Conservation (phyloP, 2,329 filamentous ascomycete genomes). For the Ambrosiella xylebori region DNA sequence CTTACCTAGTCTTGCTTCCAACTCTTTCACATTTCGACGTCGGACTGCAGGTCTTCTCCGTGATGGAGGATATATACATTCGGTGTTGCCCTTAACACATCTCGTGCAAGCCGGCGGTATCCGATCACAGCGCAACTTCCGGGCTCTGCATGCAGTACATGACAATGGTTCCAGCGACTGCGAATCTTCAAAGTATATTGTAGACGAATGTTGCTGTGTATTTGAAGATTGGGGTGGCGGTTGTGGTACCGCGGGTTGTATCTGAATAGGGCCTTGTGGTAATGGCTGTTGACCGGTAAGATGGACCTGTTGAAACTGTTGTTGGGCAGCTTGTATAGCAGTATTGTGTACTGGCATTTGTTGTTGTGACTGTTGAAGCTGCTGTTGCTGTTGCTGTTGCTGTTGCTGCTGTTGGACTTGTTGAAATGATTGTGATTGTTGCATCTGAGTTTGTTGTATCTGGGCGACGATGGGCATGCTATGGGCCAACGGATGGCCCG, state of each 20-base stretch:
- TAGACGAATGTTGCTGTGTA: not conserved
- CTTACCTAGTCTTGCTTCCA: constrained; percentile 73
- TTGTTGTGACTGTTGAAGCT: not conserved
- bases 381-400: not conserved
- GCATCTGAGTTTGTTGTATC: not conserved
- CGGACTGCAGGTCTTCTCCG: constrained; percentile 78
- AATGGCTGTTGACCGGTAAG: not conserved
- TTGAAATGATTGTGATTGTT: not conserved
- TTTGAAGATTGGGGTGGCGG: not conserved
- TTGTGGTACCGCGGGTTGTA: not conserved
- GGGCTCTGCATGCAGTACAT: constrained; percentile 65
- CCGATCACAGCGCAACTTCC: constrained; percentile 80
- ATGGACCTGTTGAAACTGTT: not conserved
- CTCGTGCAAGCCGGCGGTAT: constrained; percentile 62
- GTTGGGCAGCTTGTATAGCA: not conserved
- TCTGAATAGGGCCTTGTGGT: not conserved
- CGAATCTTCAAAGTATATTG: constrained; percentile 2
- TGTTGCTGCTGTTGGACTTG: not conserved
- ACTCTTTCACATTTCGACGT: constrained; percentile 73
- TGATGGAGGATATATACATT: constrained; percentile 79
- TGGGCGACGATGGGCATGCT: not conserved
- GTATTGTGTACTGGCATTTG: not conserved
- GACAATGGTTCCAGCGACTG: constrained; percentile 38
- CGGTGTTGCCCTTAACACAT: constrained; percentile 54
- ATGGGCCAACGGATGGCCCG: not conserved